A percentile compares a stretch with the other conserved stretches of the same genome.
phyloP scores from a whole-genome alignment of 495 filamentous ascomycete genomes.

The Annulohypoxylon stygium region DNA sequence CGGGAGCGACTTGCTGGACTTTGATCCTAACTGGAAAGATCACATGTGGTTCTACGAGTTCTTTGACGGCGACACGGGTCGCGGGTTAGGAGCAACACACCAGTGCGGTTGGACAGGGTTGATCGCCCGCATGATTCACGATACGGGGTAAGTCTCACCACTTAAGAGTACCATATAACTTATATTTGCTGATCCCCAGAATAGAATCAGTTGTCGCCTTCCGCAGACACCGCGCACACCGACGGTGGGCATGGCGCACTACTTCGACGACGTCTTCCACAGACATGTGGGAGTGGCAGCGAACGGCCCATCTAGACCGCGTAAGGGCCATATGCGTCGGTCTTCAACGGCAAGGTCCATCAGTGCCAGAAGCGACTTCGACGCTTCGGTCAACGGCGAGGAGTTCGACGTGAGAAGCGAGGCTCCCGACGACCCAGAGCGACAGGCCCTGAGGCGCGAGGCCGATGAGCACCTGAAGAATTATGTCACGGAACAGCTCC shows the following conservation, averaged over 20 bases:
- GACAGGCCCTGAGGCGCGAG: conserved; percentile 60
- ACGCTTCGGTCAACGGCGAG: conserved; percentile 57
- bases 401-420: conserved; percentile 52
- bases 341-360: conserved; percentile 90
- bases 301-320: conserved; percentile 53
- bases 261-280: conserved; percentile 93
- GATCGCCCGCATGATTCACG: conserved; percentile 96
- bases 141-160: conserved; percentile 78
- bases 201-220: conserved; percentile 86
- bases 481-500: conserved; percentile 79
- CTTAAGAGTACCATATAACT: not conserved
- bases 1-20: conserved; percentile 85
- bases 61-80: conserved; percentile 92
- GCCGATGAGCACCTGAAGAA: conserved; percentile 75
- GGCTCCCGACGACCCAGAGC: conserved; percentile 51
- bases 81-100: conserved; percentile 91
- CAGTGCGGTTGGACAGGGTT: conserved; percentile 98
- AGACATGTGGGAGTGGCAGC: conserved; percentile 53
- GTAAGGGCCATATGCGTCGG: conserved; percentile 72
- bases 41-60: conserved; percentile 97
- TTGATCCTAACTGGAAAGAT: conserved; percentile 91
- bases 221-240: conserved; percentile 94
- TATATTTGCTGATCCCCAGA: conserved; percentile 34
- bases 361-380: conserved; percentile 85
- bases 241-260: conserved; percentile 83